Base-by-base conservation (phyloP, 2,329 filamentous ascomycete species). In the Paradendryphiella salina region DNA sequence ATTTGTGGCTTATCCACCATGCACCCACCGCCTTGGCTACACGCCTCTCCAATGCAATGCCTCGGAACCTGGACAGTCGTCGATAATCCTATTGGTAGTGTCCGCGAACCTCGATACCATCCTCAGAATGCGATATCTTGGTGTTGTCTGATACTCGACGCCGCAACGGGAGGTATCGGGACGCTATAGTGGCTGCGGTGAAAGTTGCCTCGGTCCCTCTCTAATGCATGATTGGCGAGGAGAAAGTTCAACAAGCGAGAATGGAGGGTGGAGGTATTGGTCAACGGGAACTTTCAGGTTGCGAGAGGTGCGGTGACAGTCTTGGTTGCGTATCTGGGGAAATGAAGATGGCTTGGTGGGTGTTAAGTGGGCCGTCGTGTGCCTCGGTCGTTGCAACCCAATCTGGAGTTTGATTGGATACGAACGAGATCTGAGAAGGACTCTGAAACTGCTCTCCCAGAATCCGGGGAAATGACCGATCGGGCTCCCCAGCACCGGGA, bases 401-500 rank as follows among this genome's bases (percentile, higher is more conserved):
- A 29, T 33, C 26, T 33, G 7, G n/a, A 21, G 39, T 28, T 8
- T 48, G 33, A 48, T 52, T 43, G 49, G 49, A 29, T 6, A 14
- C 10, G 7, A 2, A 7, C n/a, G 1, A 18, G 20, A 41, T 31
- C 40, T 48, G 29, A 11, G 29, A 11, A 32, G 26, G 34, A 20
- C 33, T 42, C 29, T 33, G 39, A 10, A 10, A 20, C 17, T 40
- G 14, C 23, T 36, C 8, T 21, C 20, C 14, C 20, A 37, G 9
- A 41, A 33, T 33, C 39, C 31, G 32, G 42, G 38, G 23, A 33
- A 40, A 36, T 31, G n/a, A 28, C 39, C 47, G 34, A 28, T 42
- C 20, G n/a, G 39, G 39, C 33, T 54, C 34, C 54, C 54, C 55
- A 55, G 48, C 34, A 52, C 54, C 54, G 28, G 54, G 54, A 46